Conservation (phyloP, 345 rosid species). For the Eucalyptus cladocalyx region DNA sequence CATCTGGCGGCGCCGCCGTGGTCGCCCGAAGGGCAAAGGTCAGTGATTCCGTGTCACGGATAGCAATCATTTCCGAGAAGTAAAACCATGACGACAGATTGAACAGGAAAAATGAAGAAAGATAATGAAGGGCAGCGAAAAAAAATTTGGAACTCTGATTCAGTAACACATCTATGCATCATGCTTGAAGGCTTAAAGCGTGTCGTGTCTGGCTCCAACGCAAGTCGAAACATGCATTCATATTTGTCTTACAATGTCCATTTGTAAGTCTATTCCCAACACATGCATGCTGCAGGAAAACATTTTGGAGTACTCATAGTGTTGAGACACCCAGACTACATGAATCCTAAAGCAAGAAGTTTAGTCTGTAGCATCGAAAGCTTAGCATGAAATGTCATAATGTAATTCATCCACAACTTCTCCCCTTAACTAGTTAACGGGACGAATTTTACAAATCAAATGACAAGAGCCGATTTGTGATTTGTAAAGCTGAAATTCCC, state of each 20-base stretch:
- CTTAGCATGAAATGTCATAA: not conserved
- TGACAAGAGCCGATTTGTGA: not conserved
- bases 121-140: not conserved
- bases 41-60: not conserved
- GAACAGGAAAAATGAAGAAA: not conserved
- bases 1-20: not conserved
- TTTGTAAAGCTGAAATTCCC: not conserved
- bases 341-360: not conserved
- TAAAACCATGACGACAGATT: not conserved
- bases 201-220: not conserved
- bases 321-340: not conserved
- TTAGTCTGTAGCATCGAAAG: not conserved
- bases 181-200: not conserved
- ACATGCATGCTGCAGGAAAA: not conserved
- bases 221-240: not conserved
- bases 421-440: not conserved
- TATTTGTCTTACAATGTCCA: not conserved
- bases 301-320: not conserved
- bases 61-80: not conserved
- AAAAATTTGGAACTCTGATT: not conserved
- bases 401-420: not conserved
- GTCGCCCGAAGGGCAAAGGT: constrained; percentile 8
- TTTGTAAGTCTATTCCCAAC: not conserved
- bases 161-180: not conserved
- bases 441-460: not conserved